phyloP scores from a whole-genome alignment of 2,329 filamentous ascomycete genomes.

The Penicillium oxalicum region DNA sequence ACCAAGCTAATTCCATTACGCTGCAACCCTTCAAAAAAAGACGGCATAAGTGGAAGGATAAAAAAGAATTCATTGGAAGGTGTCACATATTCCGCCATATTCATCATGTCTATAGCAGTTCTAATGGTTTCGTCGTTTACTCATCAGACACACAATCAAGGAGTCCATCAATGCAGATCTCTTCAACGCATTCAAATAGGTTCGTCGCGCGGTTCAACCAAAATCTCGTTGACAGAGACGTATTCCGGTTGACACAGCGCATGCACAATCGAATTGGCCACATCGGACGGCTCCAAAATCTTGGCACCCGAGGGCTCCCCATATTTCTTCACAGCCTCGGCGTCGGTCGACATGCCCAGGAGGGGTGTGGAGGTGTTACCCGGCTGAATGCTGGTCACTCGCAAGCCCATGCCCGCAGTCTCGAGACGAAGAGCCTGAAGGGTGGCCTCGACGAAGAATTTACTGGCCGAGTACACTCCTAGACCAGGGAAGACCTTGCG shows the following conservation, averaged over 20 bases:
- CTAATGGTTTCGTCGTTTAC: not conserved
- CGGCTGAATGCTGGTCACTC: constrained; percentile 70
- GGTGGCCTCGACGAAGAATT: constrained; percentile 79
- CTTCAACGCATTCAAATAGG: constrained; percentile 23
- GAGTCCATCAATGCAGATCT: not conserved
- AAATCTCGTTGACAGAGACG: constrained; percentile 72
- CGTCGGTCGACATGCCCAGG: constrained; percentile 67
- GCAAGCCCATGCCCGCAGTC: constrained; percentile 65
- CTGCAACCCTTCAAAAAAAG: too few species aligned
- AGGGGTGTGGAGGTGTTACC: constrained; percentile 71
- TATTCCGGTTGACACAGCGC: constrained; percentile 68
- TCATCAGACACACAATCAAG: not conserved
- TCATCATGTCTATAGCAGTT: too few species aligned
- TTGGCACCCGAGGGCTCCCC: constrained; percentile 69
- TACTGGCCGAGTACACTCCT: constrained; percentile 75
- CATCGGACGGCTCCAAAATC: constrained; percentile 67
- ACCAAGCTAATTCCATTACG: too few species aligned
- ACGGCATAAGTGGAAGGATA: too few species aligned
- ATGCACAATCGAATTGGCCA: constrained; percentile 67
- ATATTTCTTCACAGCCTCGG: constrained; percentile 71
- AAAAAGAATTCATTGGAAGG: too few species aligned
- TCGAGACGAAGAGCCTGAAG: constrained; percentile 70
- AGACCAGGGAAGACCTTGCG: constrained; percentile 76
- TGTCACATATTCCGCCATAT: too few species aligned
- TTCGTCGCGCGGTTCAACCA: constrained; percentile 73